Conservation (phyloP, 257 asterid species). For the Solanum ossicruentum region DNA sequence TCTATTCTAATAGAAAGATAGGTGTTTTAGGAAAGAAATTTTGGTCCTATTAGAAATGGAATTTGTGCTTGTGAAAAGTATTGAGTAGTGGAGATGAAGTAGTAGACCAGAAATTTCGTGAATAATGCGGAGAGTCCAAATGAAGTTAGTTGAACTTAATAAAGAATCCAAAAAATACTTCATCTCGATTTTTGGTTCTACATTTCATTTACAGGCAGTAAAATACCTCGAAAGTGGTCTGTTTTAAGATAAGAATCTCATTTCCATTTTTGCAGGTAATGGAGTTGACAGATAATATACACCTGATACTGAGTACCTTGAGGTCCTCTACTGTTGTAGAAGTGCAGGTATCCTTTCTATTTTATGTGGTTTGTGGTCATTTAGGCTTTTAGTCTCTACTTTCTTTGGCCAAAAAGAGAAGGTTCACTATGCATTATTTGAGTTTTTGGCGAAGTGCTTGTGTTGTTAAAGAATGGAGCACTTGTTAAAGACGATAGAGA, state of each 20-base stretch:
- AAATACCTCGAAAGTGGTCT: background rate
- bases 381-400: background rate
- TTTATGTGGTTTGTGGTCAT: background rate
- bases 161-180: background rate
- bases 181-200: background rate
- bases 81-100: background rate
- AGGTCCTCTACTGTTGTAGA: slow-evolving; percentile 50
- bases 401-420: background rate
- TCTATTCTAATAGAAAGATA: background rate
- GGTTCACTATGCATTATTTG: background rate
- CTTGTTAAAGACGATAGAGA: background rate
- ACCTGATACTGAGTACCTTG: slow-evolving; percentile 38
- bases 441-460: background rate
- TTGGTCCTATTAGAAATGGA: background rate
- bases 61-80: background rate
- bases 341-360: slow-evolving; percentile 41
- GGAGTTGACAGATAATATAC: slow-evolving; percentile 53
- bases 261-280: slow-evolving; percentile 23
- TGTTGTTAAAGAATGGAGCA: background rate
- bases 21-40: background rate
- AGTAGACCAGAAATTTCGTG: background rate
- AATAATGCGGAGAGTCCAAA: background rate
- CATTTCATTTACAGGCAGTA: background rate
- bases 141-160: background rate
- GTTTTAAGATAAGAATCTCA: background rate